Conservation (phyloP, 2,329 filamentous ascomycete genomes). For the Aspergillus viridinutans region DNA sequence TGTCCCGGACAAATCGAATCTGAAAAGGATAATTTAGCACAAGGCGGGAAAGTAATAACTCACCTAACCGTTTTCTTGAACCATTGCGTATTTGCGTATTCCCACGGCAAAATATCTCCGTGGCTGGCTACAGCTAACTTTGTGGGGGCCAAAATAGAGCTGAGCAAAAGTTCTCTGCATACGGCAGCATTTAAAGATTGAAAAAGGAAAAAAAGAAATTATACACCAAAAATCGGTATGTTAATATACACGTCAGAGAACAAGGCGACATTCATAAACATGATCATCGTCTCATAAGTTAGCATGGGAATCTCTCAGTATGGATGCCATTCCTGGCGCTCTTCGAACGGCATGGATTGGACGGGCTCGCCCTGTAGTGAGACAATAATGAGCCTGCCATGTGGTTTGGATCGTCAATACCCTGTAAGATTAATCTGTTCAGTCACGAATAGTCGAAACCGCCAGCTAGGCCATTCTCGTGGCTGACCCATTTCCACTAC, state of each 20-base stretch:
- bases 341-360: background rate
- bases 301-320: background rate
- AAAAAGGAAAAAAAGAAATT: background rate
- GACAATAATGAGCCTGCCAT: constrained; percentile 8
- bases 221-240: background rate
- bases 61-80: background rate
- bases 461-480: background rate
- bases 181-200: background rate
- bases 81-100: background rate
- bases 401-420: constrained; percentile 16
- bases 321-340: background rate
- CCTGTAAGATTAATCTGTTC: background rate
- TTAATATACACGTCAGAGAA: background rate
- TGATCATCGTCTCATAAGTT: background rate
- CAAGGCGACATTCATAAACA: background rate
- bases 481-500: background rate
- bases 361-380: background rate
- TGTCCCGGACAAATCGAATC: background rate
- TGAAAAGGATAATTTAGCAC: background rate
- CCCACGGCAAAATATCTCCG: background rate
- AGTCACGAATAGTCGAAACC: background rate
- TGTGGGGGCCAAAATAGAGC: constrained; percentile 14
- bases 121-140: constrained; percentile 13
- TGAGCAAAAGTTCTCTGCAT: background rate
- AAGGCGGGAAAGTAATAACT: background rate